These are phyloP conservation scores for Annulohypoxylon stygium DNA, from an alignment of 495 filamentous ascomycete genomes.

Conservation along the genomic window DNA sequence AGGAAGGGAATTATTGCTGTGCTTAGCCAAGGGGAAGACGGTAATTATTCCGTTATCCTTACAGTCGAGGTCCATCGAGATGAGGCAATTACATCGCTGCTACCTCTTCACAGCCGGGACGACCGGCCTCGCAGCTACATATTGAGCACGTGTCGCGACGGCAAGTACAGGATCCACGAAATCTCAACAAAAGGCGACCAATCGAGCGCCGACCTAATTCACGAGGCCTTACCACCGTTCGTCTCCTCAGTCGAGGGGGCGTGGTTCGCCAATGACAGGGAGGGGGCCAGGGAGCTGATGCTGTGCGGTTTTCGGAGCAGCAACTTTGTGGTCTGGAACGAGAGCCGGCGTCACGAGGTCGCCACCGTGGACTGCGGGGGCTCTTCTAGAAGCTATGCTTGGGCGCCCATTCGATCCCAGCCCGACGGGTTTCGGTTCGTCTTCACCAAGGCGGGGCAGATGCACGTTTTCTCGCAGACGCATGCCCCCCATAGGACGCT, in stretches of 20 bases:
- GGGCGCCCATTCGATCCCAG: slow-evolving; percentile 58
- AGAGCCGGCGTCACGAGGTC: slow-evolving; percentile 72
- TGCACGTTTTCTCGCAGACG: slow-evolving; percentile 65
- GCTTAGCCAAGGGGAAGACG: slow-evolving; percentile 55
- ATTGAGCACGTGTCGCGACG: slow-evolving; percentile 80
- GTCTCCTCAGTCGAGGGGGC: slow-evolving; percentile 77
- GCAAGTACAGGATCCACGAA: slow-evolving; percentile 73
- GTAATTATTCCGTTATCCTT: slow-evolving; percentile 47
- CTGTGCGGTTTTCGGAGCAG: slow-evolving; percentile 85
- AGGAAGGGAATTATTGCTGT: slow-evolving; percentile 71
- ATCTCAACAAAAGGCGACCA: slow-evolving; percentile 29
- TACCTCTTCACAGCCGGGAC: slow-evolving; percentile 51
- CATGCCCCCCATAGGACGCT: slow-evolving; percentile 65
- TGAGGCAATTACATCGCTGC: slow-evolving; percentile 79
- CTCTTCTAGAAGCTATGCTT: slow-evolving; percentile 78
- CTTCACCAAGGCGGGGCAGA: slow-evolving; percentile 68
- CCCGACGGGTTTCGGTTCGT: slow-evolving; percentile 59
- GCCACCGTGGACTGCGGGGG: slow-evolving; percentile 84
- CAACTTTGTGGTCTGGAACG: slow-evolving; percentile 84
- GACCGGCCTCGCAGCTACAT: slow-evolving; percentile 55
- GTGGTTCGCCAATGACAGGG: slow-evolving; percentile 64
- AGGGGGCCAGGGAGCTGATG: slow-evolving; percentile 64
- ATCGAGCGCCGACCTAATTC: slow-evolving; percentile 48
- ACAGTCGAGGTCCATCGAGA: slow-evolving; percentile 64
- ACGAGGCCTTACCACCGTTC: slow-evolving; percentile 68